Evolutionary conservation across 768 basidiomycete genomes (phyloP).

Genomic region (Rubroboletus pulcherrimus): DNA sequence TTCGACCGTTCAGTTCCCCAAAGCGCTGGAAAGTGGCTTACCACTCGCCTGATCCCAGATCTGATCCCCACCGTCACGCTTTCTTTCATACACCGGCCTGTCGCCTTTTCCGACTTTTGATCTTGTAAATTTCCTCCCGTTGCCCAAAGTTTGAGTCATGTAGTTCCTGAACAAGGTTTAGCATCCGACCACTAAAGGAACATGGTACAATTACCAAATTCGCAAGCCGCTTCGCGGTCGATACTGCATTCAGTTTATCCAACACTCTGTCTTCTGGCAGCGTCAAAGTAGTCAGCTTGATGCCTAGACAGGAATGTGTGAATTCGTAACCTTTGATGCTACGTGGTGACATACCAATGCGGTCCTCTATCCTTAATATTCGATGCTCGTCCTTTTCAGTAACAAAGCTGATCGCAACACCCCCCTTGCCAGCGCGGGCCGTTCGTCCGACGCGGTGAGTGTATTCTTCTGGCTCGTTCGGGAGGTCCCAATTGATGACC

Average conservation of each 20-base stretch:
- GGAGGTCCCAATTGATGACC: constrained; percentile 97
- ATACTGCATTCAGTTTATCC: constrained; percentile 83
- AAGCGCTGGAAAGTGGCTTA: constrained; percentile 8
- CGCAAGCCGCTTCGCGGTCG: constrained; percentile 87
- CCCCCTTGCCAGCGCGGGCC: constrained; percentile 84
- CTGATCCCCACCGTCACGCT: background rate
- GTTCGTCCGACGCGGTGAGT: constrained; percentile 94
- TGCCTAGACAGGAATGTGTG: constrained; percentile 43
- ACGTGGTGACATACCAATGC: constrained; percentile 63
- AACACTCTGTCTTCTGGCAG: constrained; percentile 80
- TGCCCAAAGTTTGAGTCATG: constrained; percentile 88
- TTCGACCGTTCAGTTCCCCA: background rate
- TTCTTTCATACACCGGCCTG: constrained; percentile 1
- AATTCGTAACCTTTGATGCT: background rate
- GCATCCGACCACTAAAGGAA: background rate
- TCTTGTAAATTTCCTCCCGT: constrained; percentile 76
- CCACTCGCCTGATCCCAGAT: background rate
- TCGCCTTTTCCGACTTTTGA: constrained; percentile 43
- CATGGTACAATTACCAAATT: constrained; percentile 65
- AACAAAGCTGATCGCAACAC: constrained; percentile 90
- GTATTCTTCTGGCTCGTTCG: constrained; percentile 87
- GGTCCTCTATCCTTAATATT: constrained; percentile 76
- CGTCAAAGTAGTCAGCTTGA: constrained; percentile 66
- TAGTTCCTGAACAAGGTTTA: constrained; percentile 53
- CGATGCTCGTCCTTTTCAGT: constrained; percentile 90